Conservation (phyloP, 371 early-diverging fungal genomes). For the Mucor circinelloides region DNA sequence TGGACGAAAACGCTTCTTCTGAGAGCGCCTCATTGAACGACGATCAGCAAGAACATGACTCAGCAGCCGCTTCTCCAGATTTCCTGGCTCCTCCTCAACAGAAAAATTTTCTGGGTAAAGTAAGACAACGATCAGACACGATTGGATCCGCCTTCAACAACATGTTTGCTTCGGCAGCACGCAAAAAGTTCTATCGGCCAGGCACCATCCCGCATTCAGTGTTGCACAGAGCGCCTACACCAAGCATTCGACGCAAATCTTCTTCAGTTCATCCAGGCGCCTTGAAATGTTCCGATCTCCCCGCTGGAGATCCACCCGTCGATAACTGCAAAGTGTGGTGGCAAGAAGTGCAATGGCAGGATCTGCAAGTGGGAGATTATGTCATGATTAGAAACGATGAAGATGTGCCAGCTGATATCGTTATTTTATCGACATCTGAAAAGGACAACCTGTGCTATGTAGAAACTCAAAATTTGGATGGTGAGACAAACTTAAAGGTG, state of each 20-base stretch:
- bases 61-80: slow-evolving; percentile 1
- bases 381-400: slow-evolving; percentile 86
- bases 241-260: slow-evolving; percentile 17
- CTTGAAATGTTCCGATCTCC: slow-evolving; percentile 29
- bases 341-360: slow-evolving; percentile 69
- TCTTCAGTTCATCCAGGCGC: slow-evolving; percentile 30
- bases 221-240: slow-evolving; percentile 35
- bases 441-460: slow-evolving; percentile 69
- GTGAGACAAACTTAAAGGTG: slow-evolving; percentile 86
- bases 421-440: slow-evolving; percentile 71
- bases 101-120: slow-evolving; percentile 9
- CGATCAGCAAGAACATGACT: background rate
- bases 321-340: slow-evolving; percentile 31
- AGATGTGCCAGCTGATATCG: slow-evolving; percentile 88
- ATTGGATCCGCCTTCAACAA: slow-evolving; percentile 35
- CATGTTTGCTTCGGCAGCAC: slow-evolving; percentile 21
- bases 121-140: slow-evolving; percentile 32
- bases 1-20: slow-evolving; percentile 6
- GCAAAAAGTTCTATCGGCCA: slow-evolving; percentile 38
- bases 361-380: slow-evolving; percentile 91
- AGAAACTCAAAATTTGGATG: slow-evolving; percentile 86
- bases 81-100: background rate
- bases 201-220: slow-evolving; percentile 49
- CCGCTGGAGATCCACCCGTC: slow-evolving; percentile 29
- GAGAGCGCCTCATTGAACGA: background rate